These are phyloP conservation scores for Capillidium rhysosporum DNA, from an alignment of 371 early-diverging fungal genomes.

Conservation along the genomic window DNA sequence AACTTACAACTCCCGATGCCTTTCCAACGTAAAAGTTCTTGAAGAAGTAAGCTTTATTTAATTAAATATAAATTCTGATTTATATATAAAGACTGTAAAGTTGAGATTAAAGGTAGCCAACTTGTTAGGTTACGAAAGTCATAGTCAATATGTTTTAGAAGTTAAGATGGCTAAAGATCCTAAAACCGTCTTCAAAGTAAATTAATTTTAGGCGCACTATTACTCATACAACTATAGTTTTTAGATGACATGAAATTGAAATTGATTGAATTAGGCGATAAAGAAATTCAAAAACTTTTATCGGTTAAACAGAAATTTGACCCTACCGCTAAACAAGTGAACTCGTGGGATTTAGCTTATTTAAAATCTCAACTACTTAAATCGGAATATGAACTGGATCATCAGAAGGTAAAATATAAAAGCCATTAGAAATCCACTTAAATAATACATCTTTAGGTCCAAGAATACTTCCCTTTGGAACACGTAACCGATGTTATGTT, in stretches of 20 bases:
- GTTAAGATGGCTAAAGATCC: constrained; percentile 71
- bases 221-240: constrained; percentile 17
- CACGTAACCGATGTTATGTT: constrained; percentile 1
- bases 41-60: constrained; percentile 11
- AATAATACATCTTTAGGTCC: constrained; percentile 11
- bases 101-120: constrained; percentile 15
- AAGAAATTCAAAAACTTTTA: constrained; percentile 31
- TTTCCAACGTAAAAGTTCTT: constrained; percentile 29
- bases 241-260: constrained; percentile 33
- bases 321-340: neutral
- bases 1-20: constrained; percentile 32
- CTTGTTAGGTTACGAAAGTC: constrained; percentile 51
- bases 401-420: constrained; percentile 7
- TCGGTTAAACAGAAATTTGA: constrained; percentile 25
- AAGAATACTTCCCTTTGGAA: constrained; percentile 4
- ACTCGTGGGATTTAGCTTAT: neutral
- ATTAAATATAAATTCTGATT: neutral
- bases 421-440: too few species aligned
- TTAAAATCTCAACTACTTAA: constrained; percentile 1
- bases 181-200: constrained; percentile 16
- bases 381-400: neutral
- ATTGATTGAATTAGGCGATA: constrained; percentile 30
- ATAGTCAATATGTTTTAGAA: constrained; percentile 53
- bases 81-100: constrained; percentile 7
- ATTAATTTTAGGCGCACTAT: neutral